These are phyloP conservation scores for Plasmopara halstedii DNA, from an alignment of 352 stramenopile species.

Conservation along the genomic window DNA sequence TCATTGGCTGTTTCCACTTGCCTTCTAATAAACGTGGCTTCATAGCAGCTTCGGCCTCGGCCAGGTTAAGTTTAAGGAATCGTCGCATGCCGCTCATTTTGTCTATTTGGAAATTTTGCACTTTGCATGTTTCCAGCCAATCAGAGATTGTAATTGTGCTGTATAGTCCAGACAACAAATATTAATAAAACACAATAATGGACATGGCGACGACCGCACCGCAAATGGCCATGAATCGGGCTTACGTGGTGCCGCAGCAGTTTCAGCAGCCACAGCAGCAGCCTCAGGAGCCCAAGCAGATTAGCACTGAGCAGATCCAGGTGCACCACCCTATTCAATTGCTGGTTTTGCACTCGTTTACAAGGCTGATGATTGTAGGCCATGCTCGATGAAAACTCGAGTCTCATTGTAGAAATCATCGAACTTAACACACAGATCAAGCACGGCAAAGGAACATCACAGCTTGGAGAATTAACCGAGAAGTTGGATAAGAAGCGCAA, in stretches of 20 bases:
- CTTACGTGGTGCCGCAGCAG: constrained; percentile 17
- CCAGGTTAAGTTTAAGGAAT: constrained; percentile 66
- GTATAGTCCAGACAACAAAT: background rate
- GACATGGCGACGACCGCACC: constrained; percentile 17
- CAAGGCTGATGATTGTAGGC: constrained; percentile 26
- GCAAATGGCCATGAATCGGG: constrained; percentile 30
- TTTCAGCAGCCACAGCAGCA: constrained; percentile 13
- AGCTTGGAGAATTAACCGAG: constrained; percentile 73
- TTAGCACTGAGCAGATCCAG: constrained; percentile 80
- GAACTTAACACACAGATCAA: constrained; percentile 85
- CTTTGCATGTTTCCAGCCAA: constrained; percentile 8
- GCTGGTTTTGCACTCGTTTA: background rate
- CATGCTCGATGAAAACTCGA: constrained; percentile 84
- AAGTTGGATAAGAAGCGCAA: constrained; percentile 87
- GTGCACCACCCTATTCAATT: constrained; percentile 12
- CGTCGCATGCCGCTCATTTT: constrained; percentile 39
- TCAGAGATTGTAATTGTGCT: background rate
- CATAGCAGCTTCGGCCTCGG: constrained; percentile 70
- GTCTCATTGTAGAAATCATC: constrained; percentile 84
- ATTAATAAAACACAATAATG: constrained; percentile 3
- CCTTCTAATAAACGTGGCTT: constrained; percentile 70
- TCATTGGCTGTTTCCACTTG: constrained; percentile 79
- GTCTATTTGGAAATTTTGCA: constrained; percentile 2
- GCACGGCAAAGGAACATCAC: constrained; percentile 64
- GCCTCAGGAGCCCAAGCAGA: constrained; percentile 46